Conservation (phyloP, 441 rosid species). For the Corymbia calophylla region DNA sequence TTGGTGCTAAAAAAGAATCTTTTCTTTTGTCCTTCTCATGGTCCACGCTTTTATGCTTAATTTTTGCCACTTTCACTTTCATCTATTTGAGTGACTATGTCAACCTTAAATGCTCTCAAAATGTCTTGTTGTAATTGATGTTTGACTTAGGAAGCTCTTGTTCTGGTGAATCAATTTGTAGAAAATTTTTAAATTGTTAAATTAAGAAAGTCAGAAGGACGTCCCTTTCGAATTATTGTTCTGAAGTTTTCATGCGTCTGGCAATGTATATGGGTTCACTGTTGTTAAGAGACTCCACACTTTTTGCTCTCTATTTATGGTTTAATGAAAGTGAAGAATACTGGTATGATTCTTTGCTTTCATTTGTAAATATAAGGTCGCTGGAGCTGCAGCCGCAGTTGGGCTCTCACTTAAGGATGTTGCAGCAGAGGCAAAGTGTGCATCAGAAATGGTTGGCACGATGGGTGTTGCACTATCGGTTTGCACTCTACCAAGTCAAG, state of each 20-base stretch:
- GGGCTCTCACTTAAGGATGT: conserved; percentile 78
- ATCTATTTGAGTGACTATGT: not conserved
- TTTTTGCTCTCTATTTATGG: too few relatives aligned
- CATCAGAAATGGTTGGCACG: conserved; percentile 86
- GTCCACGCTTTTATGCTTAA: not conserved
- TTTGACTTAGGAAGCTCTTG: not conserved
- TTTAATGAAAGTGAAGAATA: not conserved
- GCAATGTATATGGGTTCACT: too few relatives aligned
- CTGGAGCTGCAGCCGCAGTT: conserved; percentile 95
- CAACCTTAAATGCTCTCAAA: not conserved
- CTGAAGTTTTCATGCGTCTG: not conserved
- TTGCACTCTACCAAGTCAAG: conserved; percentile 88
- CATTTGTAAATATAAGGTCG: conserved; percentile 39
- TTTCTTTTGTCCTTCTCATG: not conserved
- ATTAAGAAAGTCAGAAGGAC: not conserved
- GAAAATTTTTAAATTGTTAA: not conserved
- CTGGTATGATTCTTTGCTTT: not conserved
- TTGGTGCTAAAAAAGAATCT: not conserved
- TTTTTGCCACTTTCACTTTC: not conserved
- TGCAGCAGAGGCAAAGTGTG: conserved; percentile 76
- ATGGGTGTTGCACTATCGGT: conserved; percentile 98
- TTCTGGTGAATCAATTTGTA: not conserved
- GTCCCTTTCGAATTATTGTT: not conserved
- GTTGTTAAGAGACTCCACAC: too few relatives aligned
- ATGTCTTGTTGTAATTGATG: not conserved